Evolutionary conservation across 2,329 filamentous ascomycete species (phyloP).

Genomic region (Lithohypha guttulata): DNA sequence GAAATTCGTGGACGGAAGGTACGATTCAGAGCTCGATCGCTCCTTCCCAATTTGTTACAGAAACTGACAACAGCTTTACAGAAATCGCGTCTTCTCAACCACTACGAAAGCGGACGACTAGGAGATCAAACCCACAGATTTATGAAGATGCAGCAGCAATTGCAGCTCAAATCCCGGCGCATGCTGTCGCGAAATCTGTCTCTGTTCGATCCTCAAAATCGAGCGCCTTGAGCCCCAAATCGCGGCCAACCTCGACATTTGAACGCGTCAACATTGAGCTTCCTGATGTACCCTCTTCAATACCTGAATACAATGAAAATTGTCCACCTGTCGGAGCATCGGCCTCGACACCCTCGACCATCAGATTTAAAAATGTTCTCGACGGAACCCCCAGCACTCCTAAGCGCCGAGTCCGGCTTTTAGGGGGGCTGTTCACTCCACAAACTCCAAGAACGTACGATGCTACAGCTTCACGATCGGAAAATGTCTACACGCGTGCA

Average conservation of each 20-base stretch:
- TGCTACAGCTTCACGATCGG: conserved; percentile 49
- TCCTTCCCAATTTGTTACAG: conserved; percentile 4
- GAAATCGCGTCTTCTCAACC: conserved; percentile 15
- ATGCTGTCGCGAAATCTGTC: conserved; percentile 24
- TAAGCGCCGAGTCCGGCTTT: conserved; percentile 69
- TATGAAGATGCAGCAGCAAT: conserved; percentile 26
- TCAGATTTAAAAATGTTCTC: conserved; percentile 69
- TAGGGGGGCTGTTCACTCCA: conserved; percentile 64
- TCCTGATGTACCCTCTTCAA: neutral
- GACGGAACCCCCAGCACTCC: conserved; percentile 64
- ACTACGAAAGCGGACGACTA: conserved; percentile 37
- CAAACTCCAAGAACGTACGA: conserved; percentile 58
- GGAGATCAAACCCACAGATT: conserved; percentile 32
- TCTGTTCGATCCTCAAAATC: conserved; percentile 34
- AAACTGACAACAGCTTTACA: conserved; percentile 6
- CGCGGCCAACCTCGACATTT: conserved; percentile 27
- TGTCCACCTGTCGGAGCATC: conserved; percentile 28
- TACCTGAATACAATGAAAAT: conserved; percentile 48
- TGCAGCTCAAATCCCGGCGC: conserved; percentile 8
- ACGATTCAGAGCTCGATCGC: conserved; percentile 25
- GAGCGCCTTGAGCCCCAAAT: conserved; percentile 30
- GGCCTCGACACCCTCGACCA: conserved; percentile 41
- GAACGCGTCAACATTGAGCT: conserved; percentile 10
- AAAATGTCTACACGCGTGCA: conserved; percentile 75
- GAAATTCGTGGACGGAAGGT: conserved; percentile 28